A percentile compares a stretch with the other conserved stretches of the same genome.
Conservation (phyloP, 2,329 filamentous ascomycete genomes). For the Zymoseptoria ardabiliae region DNA sequence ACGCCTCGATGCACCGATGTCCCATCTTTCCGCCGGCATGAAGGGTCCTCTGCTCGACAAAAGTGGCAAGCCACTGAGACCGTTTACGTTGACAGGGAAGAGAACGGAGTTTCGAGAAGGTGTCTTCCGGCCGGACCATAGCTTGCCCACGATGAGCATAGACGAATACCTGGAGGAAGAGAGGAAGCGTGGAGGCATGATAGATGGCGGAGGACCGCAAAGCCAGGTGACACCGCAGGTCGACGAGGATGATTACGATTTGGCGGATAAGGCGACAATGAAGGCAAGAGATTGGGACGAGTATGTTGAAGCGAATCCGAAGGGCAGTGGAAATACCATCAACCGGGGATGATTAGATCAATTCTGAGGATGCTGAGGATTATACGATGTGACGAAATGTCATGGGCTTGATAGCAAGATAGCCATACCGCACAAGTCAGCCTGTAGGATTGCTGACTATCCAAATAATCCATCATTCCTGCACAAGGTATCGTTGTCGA, state of each 20-base stretch:
- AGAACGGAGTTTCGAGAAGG: constrained; percentile 68
- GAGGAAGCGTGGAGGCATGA: constrained; percentile 71
- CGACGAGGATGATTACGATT: constrained; percentile 86
- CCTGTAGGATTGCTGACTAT: neutral
- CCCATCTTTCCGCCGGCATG: constrained; percentile 45
- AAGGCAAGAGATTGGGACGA: constrained; percentile 96
- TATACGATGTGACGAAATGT: neutral
- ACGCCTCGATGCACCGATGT: constrained; percentile 61
- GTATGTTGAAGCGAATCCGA: constrained; percentile 81
- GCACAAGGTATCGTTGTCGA: neutral
- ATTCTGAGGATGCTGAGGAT: too few relatives aligned
- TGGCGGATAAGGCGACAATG: constrained; percentile 80
- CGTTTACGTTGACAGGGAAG: constrained; percentile 71
- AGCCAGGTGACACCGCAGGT: constrained; percentile 61
- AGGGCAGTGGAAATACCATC: constrained; percentile 73
- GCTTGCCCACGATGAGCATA: constrained; percentile 92
- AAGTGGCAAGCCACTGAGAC: constrained; percentile 77
- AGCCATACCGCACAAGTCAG: neutral
- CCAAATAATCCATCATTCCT: neutral
- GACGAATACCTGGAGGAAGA: constrained; percentile 97
- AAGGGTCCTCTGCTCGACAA: constrained; percentile 63
- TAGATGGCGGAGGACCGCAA: constrained; percentile 79
- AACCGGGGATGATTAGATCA: constrained; percentile 56
- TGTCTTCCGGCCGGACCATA: constrained; percentile 87
- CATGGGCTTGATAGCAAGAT: neutral